phyloP scores from a whole-genome alignment of 495 filamentous ascomycete genomes.

The Geopyxis carbonaria region DNA sequence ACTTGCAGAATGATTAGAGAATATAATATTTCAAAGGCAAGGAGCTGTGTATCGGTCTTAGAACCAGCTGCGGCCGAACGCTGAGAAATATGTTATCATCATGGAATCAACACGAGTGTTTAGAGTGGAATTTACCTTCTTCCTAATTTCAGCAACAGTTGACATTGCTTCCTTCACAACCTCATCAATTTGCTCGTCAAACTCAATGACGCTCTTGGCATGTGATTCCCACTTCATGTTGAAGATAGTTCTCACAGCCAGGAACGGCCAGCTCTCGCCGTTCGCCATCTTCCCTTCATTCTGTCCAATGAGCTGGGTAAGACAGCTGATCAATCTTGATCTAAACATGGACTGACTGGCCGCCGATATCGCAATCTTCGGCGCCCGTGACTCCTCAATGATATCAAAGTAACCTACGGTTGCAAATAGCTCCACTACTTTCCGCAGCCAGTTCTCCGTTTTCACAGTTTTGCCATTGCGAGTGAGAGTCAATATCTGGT shows the following conservation, averaged over 20 bases:
- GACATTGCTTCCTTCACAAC: conserved; percentile 46
- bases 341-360: conserved; percentile 53
- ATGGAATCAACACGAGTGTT: too few species aligned
- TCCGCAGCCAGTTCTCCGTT: conserved; percentile 17
- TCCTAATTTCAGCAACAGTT: conserved; percentile 50
- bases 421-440: conserved; percentile 25
- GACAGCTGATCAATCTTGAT: conserved; percentile 44
- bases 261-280: conserved; percentile 30
- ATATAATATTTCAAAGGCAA: conserved; percentile 64
- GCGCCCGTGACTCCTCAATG: conserved; percentile 18
- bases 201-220: conserved; percentile 39
- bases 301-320: conserved; percentile 53
- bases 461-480: conserved; percentile 23
- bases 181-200: conserved; percentile 42
- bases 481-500: conserved; percentile 35
- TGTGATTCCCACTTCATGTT: conserved; percentile 32
- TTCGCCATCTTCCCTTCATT: conserved; percentile 33
- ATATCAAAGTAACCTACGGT: conserved; percentile 30
- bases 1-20: conserved; percentile 73
- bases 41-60: conserved; percentile 28
- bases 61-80: conserved; percentile 21
- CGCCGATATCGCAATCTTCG: conserved; percentile 35
- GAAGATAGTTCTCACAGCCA: conserved; percentile 35
- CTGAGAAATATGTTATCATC: too few species aligned
- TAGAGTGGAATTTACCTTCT: conserved; percentile 33